Percentiles rank a stretch among this genome's conserved stretches.
These are phyloP conservation scores for Blastobotrys arbuscula DNA, from an alignment of 1,139 yeast genomes.

Conservation along the genomic window DNA sequence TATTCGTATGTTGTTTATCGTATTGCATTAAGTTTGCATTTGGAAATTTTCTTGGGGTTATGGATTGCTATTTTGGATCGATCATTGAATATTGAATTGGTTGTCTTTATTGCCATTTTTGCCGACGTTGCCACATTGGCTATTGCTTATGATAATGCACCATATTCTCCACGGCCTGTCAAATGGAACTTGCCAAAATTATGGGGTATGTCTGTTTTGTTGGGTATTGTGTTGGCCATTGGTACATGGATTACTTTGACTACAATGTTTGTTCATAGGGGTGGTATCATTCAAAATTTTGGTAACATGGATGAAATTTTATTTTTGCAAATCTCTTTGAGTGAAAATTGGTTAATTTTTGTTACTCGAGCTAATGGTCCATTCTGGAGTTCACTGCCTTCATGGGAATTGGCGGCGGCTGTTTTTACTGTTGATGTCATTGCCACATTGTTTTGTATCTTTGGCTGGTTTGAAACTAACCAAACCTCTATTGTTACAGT, in stretches of 20 bases:
- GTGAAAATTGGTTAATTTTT: constrained; percentile 96
- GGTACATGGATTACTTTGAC: constrained; percentile 93
- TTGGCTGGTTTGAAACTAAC: constrained; percentile 70
- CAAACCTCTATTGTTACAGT: constrained; percentile 65
- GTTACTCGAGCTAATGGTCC: constrained; percentile 84
- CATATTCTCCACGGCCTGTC: constrained; percentile 82
- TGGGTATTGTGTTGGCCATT: constrained; percentile 75
- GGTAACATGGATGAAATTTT: constrained; percentile 89
- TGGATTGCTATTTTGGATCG: constrained; percentile 90
- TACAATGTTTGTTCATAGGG: constrained; percentile 71
- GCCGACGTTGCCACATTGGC: constrained; percentile 95
- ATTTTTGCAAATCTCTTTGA: constrained; percentile 86
- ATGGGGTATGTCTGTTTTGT: constrained; percentile 90
- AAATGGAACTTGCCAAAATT: constrained; percentile 94
- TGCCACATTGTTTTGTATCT: constrained; percentile 64
- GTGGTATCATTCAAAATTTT: constrained; percentile 92
- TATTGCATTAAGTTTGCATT: constrained; percentile 87
- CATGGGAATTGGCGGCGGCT: constrained; percentile 71
- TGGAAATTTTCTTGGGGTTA: constrained; percentile 86
- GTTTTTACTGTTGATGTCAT: constrained; percentile 62
- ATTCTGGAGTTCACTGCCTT: constrained; percentile 65
- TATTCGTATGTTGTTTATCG: constrained; percentile 94
- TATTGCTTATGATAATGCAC: constrained; percentile 94
- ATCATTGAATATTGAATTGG: constrained; percentile 76
- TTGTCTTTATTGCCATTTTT: constrained; percentile 91